A percentile compares a stretch with the other conserved stretches of the same genome.
Conservation (phyloP, 495 filamentous ascomycete genomes). For the Cercophora samala region DNA sequence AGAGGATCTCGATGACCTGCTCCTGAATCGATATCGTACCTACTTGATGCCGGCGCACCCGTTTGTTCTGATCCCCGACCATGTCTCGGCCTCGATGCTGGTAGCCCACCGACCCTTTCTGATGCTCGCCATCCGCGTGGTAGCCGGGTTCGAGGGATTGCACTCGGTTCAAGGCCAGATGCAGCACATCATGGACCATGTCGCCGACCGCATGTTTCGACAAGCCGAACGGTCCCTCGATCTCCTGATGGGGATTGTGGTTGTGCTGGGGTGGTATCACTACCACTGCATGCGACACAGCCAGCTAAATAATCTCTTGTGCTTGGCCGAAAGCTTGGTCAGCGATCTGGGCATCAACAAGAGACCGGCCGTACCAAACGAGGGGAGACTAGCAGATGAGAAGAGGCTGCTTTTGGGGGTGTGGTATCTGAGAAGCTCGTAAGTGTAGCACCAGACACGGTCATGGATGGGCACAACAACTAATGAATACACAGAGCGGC, state of each 20-base stretch:
- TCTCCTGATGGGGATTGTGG: conserved; percentile 46
- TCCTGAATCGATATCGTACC: conserved; percentile 35
- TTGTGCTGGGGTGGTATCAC: conserved; percentile 47
- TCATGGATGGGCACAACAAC: background rate
- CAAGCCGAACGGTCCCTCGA: conserved; percentile 48
- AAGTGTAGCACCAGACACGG: conserved; percentile 23
- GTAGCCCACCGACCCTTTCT: conserved; percentile 32
- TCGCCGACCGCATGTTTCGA: conserved; percentile 45
- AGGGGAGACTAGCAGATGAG: conserved; percentile 35
- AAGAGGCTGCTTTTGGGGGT: conserved; percentile 37
- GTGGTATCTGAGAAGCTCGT: conserved; percentile 44
- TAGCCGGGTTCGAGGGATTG: conserved; percentile 38
- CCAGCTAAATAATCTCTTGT: conserved; percentile 45
- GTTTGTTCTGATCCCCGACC: conserved; percentile 37
- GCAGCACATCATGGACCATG: conserved; percentile 37
- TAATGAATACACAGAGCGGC: conserved; percentile 22
- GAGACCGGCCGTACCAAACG: conserved; percentile 21
- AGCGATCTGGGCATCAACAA: conserved; percentile 46
- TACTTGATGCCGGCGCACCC: conserved; percentile 37
- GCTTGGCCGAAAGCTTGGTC: conserved; percentile 44
- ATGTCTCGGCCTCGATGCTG: conserved; percentile 25
- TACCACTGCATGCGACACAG: conserved; percentile 42
- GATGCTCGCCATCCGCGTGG: conserved; percentile 37
- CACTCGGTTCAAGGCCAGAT: conserved; percentile 39
- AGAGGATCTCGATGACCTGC: conserved; percentile 30